Conservation (phyloP, 2,329 filamentous ascomycete genomes). For the Colletotrichum lupini region DNA sequence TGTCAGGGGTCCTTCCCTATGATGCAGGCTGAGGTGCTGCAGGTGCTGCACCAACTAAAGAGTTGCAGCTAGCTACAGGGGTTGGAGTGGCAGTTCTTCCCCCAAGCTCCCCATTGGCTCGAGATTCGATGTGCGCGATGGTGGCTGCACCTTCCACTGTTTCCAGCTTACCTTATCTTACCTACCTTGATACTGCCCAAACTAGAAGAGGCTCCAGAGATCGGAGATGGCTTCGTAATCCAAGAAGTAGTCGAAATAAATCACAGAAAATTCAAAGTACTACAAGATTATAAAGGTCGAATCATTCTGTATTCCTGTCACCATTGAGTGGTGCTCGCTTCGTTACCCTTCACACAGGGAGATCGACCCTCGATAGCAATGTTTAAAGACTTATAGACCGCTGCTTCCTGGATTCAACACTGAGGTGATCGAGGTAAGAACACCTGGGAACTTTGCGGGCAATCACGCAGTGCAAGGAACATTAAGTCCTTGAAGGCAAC, state of each 20-base stretch:
- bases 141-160: neutral
- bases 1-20: slow-evolving; percentile 17
- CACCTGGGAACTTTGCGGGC: neutral
- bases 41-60: neutral
- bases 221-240: neutral
- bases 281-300: neutral
- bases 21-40: neutral
- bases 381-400: neutral
- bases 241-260: neutral
- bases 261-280: neutral
- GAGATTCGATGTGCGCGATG: neutral
- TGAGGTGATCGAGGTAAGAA: neutral
- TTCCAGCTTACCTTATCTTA: neutral
- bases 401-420: neutral
- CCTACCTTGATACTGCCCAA: too few species aligned
- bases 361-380: neutral
- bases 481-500: too few species aligned
- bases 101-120: slow-evolving; percentile 26
- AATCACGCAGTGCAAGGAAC: neutral
- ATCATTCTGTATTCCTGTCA: neutral
- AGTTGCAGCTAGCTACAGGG: slow-evolving; percentile 15
- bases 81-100: neutral
- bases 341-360: neutral
- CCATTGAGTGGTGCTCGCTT: neutral
- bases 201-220: neutral